Percentiles rank a stretch among this genome's conserved stretches.
Conservation (phyloP, 2,329 filamentous ascomycete species). For the Arthrobotrys iridis region DNA sequence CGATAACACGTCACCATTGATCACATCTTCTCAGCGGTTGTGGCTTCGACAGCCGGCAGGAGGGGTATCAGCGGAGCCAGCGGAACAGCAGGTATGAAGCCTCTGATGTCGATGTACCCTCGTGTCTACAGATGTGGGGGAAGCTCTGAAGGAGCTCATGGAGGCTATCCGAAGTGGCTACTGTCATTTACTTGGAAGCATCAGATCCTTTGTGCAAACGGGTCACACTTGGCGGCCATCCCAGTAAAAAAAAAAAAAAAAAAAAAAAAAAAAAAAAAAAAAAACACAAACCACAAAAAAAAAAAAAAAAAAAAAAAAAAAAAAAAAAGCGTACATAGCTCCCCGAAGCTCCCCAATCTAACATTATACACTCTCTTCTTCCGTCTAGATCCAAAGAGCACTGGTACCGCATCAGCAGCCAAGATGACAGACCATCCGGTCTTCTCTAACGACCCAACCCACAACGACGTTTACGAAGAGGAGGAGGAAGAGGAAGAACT, state of each 20-base stretch:
- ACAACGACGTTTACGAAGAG: constrained; percentile 43
- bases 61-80: constrained; percentile 46
- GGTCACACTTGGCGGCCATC: too few species aligned
- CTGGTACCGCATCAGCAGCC: constrained; percentile 45
- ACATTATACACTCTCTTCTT: background rate
- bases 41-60: constrained; percentile 53
- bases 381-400: constrained; percentile 17
- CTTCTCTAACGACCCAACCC: constrained; percentile 52
- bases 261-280: too few species aligned
- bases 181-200: too few species aligned
- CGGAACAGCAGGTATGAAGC: constrained; percentile 32
- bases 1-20: constrained; percentile 53
- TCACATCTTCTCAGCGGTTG: constrained; percentile 53
- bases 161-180: too few species aligned
- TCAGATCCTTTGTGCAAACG: too few species aligned
- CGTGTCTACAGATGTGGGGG: background rate
- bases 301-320: too few species aligned
- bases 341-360: background rate
- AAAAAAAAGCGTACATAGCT: too few species aligned
- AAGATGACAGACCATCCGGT: constrained; percentile 52
- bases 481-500: constrained; percentile 49
- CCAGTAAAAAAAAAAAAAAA: too few species aligned
- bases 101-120: background rate
- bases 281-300: too few species aligned
- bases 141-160: constrained; percentile 1